These are phyloP conservation scores for Paragyromitra xinjiangensis DNA, from an alignment of 495 filamentous ascomycete genomes.

Conservation along the genomic window DNA sequence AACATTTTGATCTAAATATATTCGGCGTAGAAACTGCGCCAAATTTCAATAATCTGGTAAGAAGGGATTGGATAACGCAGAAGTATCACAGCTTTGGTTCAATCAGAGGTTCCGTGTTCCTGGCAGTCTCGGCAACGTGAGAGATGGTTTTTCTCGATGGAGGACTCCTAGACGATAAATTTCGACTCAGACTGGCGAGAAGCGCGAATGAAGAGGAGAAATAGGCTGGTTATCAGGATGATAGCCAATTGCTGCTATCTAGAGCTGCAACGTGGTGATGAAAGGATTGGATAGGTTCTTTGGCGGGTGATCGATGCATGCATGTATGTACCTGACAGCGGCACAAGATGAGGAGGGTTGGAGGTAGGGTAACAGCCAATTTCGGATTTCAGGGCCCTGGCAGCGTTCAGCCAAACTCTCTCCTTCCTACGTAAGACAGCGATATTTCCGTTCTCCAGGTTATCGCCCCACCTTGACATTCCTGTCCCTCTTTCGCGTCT, in stretches of 20 bases:
- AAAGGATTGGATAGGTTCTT: conserved; percentile 26
- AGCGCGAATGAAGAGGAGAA: not conserved
- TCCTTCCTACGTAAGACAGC: conserved; percentile 23
- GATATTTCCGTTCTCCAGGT: conserved; percentile 13
- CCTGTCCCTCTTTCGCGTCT: conserved; percentile 35
- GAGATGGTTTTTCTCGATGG: not conserved
- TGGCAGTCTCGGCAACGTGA: conserved; percentile 6
- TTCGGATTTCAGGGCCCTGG: not conserved
- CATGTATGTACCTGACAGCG: conserved; percentile 26
- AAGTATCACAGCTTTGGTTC: not conserved
- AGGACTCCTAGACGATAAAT: not conserved
- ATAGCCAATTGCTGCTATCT: not conserved
- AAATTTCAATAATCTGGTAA: not conserved
- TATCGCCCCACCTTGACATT: conserved; percentile 35
- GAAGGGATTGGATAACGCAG: not conserved
- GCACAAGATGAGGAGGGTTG: conserved; percentile 6
- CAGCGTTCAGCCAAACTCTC: not conserved
- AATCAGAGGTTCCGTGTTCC: conserved; percentile 2
- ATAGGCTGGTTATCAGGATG: not conserved
- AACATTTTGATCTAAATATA: conserved; percentile 8
- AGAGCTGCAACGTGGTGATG: not conserved
- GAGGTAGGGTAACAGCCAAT: conserved; percentile 31
- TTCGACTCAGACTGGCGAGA: not conserved
- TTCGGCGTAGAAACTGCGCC: not conserved
- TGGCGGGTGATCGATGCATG: conserved; percentile 29